Evolutionary conservation across 352 stramenopile genomes (phyloP), one percentile per base, ranked within the genome.

Genomic region (Pythium brassicae): DNA sequence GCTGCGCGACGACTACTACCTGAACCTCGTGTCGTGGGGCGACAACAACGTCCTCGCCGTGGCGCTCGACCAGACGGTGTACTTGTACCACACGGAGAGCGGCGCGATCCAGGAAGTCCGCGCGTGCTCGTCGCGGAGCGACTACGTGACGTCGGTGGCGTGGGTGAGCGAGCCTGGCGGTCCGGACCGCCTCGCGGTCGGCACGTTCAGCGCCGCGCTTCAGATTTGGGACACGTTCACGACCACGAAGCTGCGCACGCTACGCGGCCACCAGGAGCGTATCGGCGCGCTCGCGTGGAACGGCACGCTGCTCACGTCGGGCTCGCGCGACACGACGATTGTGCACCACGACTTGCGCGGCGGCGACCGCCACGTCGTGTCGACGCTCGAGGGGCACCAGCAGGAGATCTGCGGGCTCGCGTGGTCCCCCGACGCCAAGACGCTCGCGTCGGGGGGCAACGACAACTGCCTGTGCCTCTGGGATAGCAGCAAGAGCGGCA

Each of bases 1-100:
- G 50, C 69, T 99, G 25, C 79, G 96, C 12, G 94, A 99, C 70
- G 96, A 99, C 66, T 99, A 98, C 74, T 98, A 99, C 64, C 68
- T 99, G 32, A 99, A 99, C 67, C 71, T 99, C 19, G 74, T 99
- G 17, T 94, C 89, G 32, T 99, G 97, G 97, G 88, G 90, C 51
- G 65, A 78, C 48, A 95, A 87, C 63, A 98, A 98, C 71, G 61
- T 98, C 44, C 67, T 99, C 26, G 96, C 96, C 1, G 92, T 99
- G 3, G 96, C 94, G 20, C 76, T 99, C 9, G 75, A 79, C 27
- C 82, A 97, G 52, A 87, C 78, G 29, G 93, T 99, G 34, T 99
- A 98, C 69, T 75, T 99, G 27, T 99, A 97, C 91, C 87, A 97
- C 69, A 83, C 95, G 12, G 76, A 75, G 19, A 96, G 74, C 26